Evolutionary conservation across 768 basidiomycete genomes (phyloP), one percentile per base, ranked within the genome.

Genomic region (Boletus pseudopeckii): DNA sequence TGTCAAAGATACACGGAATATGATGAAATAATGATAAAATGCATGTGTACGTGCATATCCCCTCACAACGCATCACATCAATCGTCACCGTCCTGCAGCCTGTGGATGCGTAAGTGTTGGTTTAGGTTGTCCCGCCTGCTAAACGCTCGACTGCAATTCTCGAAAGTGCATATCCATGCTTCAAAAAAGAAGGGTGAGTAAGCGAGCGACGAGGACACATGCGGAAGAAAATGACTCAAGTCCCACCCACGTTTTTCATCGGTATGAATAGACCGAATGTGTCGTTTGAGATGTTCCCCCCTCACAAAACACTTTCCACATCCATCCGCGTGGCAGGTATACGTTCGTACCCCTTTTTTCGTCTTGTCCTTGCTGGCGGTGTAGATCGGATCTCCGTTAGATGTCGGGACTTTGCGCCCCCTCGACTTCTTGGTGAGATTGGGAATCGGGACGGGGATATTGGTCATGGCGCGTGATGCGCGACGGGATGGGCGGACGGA

Each of bases 231-330:
- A 15, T 8, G 22, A 24, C 1, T 2, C 42, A 36, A 30, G 10
- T 15, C 7, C n/a, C 1, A 77, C 89, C 71, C 60, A 92, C 90
- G 87, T 76, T 88, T 90, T 63, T 91, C 89, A 59, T 88, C 75
- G 2, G 90, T 91, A 69, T 93, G 90, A 45, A 93, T 85, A 50
- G 84, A 85, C 54, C 85, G 70, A 18, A 92, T 79, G 72, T 92
- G 91, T 26, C 91, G 74, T 71, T 91, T 90, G 53, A 94, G 73
- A 68, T 93, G 91, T 60, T 92, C 89, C 1, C 84, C 81, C 2
- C 91, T 76, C 36, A 81, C 81, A 62, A 94, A 94, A 52, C 84
- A 84, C 72, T 91, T 91, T 17, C 82, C 83, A 60, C 91, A 93
- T 1, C 81, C 88, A 1, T 80, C 73, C 0, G 88, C 87, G 18